Percentiles rank a stretch among this genome's conserved stretches.
Conservation (phyloP, 2,329 filamentous ascomycete species). For the Aureobasidium lini region DNA sequence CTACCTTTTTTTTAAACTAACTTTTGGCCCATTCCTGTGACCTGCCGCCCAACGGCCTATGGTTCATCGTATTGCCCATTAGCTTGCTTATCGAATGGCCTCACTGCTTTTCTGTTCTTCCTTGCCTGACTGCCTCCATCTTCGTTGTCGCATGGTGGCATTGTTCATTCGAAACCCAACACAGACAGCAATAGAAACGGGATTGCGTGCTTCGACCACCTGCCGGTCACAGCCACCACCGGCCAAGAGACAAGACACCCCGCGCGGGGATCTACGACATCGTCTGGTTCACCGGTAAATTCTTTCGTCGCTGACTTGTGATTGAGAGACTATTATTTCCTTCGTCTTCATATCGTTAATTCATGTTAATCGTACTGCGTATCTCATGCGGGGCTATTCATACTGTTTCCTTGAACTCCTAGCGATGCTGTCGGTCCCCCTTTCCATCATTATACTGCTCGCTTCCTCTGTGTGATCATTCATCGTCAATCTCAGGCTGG, state of each 20-base stretch:
- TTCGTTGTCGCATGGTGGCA: background rate
- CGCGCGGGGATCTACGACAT: background rate
- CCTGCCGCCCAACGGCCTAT: background rate
- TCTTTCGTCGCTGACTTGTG: background rate
- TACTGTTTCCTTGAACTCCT: background rate
- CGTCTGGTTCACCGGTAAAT: background rate
- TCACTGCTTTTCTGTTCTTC: too few species aligned
- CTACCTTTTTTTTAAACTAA: background rate
- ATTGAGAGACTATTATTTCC: background rate
- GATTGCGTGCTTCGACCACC: background rate
- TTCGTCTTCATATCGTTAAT: too few species aligned
- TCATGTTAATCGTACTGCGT: background rate
- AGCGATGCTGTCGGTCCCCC: background rate
- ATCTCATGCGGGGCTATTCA: background rate
- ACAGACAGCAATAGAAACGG: background rate
- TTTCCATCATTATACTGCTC: background rate
- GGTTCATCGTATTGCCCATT: background rate
- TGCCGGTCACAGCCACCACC: background rate
- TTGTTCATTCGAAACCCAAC: background rate
- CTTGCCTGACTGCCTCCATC: background rate
- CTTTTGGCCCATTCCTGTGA: background rate
- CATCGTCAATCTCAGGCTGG: background rate
- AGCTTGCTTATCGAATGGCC: background rate
- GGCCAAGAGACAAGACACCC: background rate
- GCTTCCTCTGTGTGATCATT: background rate